Evolutionary conservation across 768 basidiomycete species (phyloP), one percentile per base, ranked within the genome.

Genomic region (Cyclocybe cylindracea): DNA sequence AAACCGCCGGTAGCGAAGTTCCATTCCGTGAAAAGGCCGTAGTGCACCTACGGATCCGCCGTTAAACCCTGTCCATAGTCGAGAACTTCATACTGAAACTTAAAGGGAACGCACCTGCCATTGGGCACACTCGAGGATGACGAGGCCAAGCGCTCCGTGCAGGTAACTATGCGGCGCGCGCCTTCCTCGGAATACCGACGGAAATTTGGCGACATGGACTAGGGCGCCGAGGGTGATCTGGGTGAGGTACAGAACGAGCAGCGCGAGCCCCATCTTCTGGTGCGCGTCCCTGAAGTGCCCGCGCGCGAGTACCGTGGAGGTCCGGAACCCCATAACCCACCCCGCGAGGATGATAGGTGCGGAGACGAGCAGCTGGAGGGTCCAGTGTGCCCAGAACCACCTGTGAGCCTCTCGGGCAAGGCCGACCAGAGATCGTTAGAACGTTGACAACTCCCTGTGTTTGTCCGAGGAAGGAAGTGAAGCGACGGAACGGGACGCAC

Each of bases 281-380:
- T 76, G 85, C 4, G 73, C 66, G 56, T 82, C 78, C 42, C 65
- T 57, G 42, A 75, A 73, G 39, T 73, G 66, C 0, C 61, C 53
- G n/a, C 63, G 47, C 5, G 60, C 59, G 39, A 75, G 62, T 14
- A 56, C n/a, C 10, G 58, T 48, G 4, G 75, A 66, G 3, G 71
- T 65, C 42, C 68, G 52, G 54, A 77, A 64, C 2, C 80, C 84
- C 40, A 72, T 51, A 1, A 69, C 67, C 70, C 76, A 78, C 13
- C 80, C 83, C 2, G 72, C 68, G 33, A 78, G 69, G 60, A 86
- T 82, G 48, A 86, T 62, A 9, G 84, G 83, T 5, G 71, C 77
- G 4, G 83, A 66, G 36, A 86, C 55, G 46, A 76, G 49, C 42
- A 81, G 59, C 54, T 85, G 83, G 53, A 82, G 71, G 37, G 73